Base-by-base conservation (phyloP, 2,329 filamentous ascomycete species). In the Fusarium marasasianum region DNA sequence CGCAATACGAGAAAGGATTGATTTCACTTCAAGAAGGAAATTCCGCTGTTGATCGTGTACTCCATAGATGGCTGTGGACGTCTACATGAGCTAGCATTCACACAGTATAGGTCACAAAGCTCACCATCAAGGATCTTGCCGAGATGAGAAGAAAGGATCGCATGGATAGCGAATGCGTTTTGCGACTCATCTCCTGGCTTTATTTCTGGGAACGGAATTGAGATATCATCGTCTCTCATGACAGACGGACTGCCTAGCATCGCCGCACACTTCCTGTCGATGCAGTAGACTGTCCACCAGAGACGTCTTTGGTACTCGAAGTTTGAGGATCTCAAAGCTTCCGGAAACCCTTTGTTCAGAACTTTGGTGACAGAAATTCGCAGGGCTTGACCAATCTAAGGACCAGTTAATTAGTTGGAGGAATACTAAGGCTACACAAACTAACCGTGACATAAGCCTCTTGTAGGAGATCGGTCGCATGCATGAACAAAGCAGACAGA, bases 271-370 rank as follows among this genome's bases (percentile, higher is more conserved):
- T 76, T 76, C 13, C 74, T 68, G 17, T 76, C 74, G 10, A 76
- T 76, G 15, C 74, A 76, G 43, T 76, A 76, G 8, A 74, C 65
- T 15, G 71, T 70, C 74, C 73, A 76, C 74, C 71, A 76, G 8
- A 76, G 59, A 9, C 63, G 67, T 18, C 73, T 69, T 50, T 63
- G 65, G 43, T 76, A 70, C 60, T 72, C 68, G 6, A 70, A 56
- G 33, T 70, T 70, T 24, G 68, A 37, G 2, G 71, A 70, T 35
- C 57, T 71, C 40, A 72, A 33, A 4, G 58, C 67, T 61, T 76
- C 73, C 1, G 73, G 67, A 29, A 76, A 71, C n/a, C 63, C 48
- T 38, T 71, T 56, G 29, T 75, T 73, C 40, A 75, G 37, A 3
- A 68, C 62, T 38, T 75, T 69, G 14, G 70, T 75, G 6, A 75